These are phyloP conservation scores for Pseudodiploospora longispora DNA, from an alignment of 2,329 filamentous ascomycete species.

Conservation along the genomic window DNA sequence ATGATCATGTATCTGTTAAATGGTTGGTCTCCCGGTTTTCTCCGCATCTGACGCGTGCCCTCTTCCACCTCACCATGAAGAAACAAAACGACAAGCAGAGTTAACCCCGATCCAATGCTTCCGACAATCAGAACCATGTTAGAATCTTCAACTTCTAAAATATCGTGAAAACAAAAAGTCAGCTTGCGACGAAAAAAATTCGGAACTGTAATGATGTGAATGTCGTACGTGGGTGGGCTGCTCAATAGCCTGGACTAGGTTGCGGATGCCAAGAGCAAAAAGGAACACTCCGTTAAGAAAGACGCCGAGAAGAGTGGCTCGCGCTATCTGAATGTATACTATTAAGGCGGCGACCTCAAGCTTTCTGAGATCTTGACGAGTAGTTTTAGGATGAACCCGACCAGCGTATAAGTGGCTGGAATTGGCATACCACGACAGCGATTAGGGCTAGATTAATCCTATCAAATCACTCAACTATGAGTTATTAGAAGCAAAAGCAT, in stretches of 20 bases:
- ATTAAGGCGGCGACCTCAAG: conserved; percentile 41
- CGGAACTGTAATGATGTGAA: too few species aligned
- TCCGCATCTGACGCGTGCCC: neutral
- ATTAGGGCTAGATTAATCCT: conserved; percentile 57
- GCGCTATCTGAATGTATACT: conserved; percentile 61
- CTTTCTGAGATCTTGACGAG: conserved; percentile 46
- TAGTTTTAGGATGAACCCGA: neutral
- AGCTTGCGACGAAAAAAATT: too few species aligned
- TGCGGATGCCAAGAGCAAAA: conserved; percentile 62
- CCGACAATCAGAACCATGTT: conserved; percentile 62
- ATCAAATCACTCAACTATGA: conserved; percentile 61
- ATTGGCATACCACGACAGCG: conserved; percentile 48
- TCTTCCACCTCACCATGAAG: conserved; percentile 46
- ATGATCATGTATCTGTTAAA: conserved; percentile 31
- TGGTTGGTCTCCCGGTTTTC: neutral
- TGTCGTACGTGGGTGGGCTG: conserved; percentile 38
- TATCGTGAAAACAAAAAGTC: too few species aligned
- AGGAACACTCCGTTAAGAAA: conserved; percentile 78
- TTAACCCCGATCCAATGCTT: conserved; percentile 56
- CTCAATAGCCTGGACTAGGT: conserved; percentile 66
- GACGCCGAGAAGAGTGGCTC: conserved; percentile 63
- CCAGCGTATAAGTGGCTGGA: neutral
- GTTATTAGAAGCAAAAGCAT: conserved; percentile 8
- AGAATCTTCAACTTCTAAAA: conserved; percentile 53
- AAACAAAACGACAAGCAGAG: conserved; percentile 57